Evolutionary conservation across 2,329 filamentous ascomycete species (phyloP).

Genomic region (Parascedosporium putredinis): DNA sequence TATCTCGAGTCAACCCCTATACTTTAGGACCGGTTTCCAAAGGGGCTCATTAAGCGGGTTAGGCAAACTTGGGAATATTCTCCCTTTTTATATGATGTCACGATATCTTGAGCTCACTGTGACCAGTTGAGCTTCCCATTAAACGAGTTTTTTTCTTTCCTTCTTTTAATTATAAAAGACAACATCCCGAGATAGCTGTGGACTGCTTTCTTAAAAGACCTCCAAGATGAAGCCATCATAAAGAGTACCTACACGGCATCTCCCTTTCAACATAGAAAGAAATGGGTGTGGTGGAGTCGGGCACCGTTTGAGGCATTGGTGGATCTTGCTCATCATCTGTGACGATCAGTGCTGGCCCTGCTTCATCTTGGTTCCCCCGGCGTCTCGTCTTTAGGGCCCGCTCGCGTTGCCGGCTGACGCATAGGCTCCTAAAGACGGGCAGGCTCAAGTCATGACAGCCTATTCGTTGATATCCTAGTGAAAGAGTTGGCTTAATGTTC

Average conservation of each 20-base stretch:
- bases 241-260: background rate
- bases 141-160: too few species aligned
- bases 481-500: too few species aligned
- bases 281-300: background rate
- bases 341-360: background rate
- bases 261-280: background rate
- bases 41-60: too few species aligned
- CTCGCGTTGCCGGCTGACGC: background rate
- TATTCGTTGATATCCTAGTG: too few species aligned
- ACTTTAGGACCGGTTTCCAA: too few species aligned
- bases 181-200: background rate
- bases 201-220: too few species aligned
- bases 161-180: too few species aligned
- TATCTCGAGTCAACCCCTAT: background rate
- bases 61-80: too few species aligned
- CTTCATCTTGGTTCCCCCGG: background rate
- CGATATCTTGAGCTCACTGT: too few species aligned
- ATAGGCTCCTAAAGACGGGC: background rate
- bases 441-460: too few species aligned
- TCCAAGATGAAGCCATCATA: background rate
- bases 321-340: background rate
- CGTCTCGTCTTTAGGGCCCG: conserved; percentile 3
- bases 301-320: background rate
- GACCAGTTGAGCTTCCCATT: too few species aligned
- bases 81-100: too few species aligned